Evolutionary conservation across 345 rosid species (phyloP), one percentile per base, ranked within the genome.

Genomic region (Salix udensis): DNA sequence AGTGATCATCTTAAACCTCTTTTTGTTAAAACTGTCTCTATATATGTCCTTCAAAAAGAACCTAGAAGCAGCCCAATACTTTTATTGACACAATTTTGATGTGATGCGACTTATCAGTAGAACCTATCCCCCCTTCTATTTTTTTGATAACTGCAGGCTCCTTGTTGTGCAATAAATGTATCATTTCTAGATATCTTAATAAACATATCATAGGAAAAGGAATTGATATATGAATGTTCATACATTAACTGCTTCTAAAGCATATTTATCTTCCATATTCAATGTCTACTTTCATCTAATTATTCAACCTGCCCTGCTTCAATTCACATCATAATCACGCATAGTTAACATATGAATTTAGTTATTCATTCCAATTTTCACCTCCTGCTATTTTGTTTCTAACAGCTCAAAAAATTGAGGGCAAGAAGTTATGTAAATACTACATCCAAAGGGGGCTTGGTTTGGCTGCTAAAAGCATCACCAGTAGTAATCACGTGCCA

Each of bases 371-470:
- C 61, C 46, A 18, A 42, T 46, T 16, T 39, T 74, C 4, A 44
- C 23, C 68, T 81, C 69, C 61, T 75, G 58, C 44, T 46, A 26
- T 61, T 58, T 37, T 67, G 9, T 36, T 74, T 65, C 30, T 13
- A 19, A 69, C 84, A 87, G 87, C 85, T 50, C 82, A 85, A 71
- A 81, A 84, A 16, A 81, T 75, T 61, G 77, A 87, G 72, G 86
- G 87, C 65, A 88, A 88, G 80, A 79, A 76, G 68, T 36, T 77
- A 31, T 88, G 91, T 77, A 88, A 85, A 79, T 69, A 81, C 70
- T 81, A 87, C 77, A 76, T 87, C 70, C 89, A 83, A 70, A 85
- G 76, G 77, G 91, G 87, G 75, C 82, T 88, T 39, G 91, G 89
- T 67, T 79, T 88, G 77, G 77, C 71, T 60, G 66, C 85, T n/a